Evolutionary conservation across 2,329 filamentous ascomycete genomes (phyloP), one percentile per base, ranked within the genome.

Genomic region (Fusarium transvaalense): DNA sequence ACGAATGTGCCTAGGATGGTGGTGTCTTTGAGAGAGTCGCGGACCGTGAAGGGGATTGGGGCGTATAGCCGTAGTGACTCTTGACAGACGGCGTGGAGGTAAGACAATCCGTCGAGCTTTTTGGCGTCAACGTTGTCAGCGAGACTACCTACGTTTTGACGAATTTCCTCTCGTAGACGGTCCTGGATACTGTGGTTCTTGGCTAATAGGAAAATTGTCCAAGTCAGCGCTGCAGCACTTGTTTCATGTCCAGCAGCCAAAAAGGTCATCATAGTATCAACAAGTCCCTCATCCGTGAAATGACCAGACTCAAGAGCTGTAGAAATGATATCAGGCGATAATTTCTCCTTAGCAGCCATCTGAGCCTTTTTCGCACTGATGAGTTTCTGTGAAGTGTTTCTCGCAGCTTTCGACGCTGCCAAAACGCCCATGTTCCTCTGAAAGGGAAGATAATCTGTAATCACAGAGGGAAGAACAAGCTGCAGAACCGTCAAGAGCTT

Each of bases 31-130:
- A 55, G 63, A 4, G 79, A 72, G 41, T 78, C 76, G 4, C 79
- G 74, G 4, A 79, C 68, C 0, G 74, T 74, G 19, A 75, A 74
- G 5, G 78, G 75, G 8, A 76, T 79, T 3, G 82, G 81, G 5
- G 80, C 73, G 61, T 78, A 79, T 21, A 80, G 74, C 0, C 83
- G 78, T 12, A 85, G 66, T 1, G 81, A 76, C 66, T 85, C 83
- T 61, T 75, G 82, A 69, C 77, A 78, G 21, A 84, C 78, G 29
- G 80, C 80, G 55, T 82, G 77, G 7, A 84, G 69, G 63, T 82
- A 83, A 0, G 74, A 68, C 39, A 83, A 74, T 34, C 66, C 63
- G 45, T 83, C 81, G 27, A 83, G 76, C 23, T 64, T 66, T 19
- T 62, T 67, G 1, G 62, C 51, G 32, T 61, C 56, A 10, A 52